A percentile compares a stretch with the other conserved stretches of the same genome.
phyloP scores from a whole-genome alignment of 495 filamentous ascomycete species.

The Corynascus novoguineensis region DNA sequence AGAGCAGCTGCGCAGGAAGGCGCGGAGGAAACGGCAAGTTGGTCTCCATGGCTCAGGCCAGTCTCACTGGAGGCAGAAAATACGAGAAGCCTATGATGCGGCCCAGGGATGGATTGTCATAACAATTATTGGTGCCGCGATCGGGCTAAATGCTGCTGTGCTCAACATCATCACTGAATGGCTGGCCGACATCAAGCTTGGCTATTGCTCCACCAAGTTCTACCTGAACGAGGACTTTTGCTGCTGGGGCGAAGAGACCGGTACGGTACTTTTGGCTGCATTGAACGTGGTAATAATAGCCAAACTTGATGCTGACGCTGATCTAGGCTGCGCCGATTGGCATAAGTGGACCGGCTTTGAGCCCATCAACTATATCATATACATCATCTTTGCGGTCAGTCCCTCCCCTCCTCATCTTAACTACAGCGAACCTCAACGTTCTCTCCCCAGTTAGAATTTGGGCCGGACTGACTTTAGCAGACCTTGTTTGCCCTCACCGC shows the following conservation, averaged over 20 bases:
- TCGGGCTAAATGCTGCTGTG: slow-evolving; percentile 88
- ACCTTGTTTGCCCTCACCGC: slow-evolving; percentile 75
- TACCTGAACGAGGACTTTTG: slow-evolving; percentile 98
- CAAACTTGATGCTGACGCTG: slow-evolving; percentile 23
- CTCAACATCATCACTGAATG: slow-evolving; percentile 96
- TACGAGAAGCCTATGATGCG: slow-evolving; percentile 87
- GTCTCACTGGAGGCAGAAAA: slow-evolving; percentile 73
- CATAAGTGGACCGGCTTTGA: slow-evolving; percentile 76
- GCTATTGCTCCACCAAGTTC: slow-evolving; percentile 89
- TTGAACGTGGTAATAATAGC: not conserved
- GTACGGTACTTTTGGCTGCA: slow-evolving; percentile 34
- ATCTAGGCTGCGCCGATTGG: slow-evolving; percentile 81
- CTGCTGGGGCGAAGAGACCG: slow-evolving; percentile 93
- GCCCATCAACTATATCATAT: slow-evolving; percentile 79
- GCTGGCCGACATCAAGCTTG: slow-evolving; percentile 92
- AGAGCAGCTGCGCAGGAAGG: slow-evolving; percentile 75
- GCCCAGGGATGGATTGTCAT: slow-evolving; percentile 98
- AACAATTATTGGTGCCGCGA: slow-evolving; percentile 84
- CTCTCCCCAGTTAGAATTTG: too few relatives aligned
- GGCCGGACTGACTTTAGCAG: slow-evolving; percentile 37
- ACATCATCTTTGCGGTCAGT: slow-evolving; percentile 80
- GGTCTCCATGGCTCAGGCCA: slow-evolving; percentile 70
- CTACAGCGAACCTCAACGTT: too few relatives aligned
- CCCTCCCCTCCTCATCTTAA: too few relatives aligned
- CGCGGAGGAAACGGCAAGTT: slow-evolving; percentile 63